Percentiles rank a stretch among this genome's conserved stretches.
Conservation (phyloP, 2,329 filamentous ascomycete species). For the Cladosporium colombiae region DNA sequence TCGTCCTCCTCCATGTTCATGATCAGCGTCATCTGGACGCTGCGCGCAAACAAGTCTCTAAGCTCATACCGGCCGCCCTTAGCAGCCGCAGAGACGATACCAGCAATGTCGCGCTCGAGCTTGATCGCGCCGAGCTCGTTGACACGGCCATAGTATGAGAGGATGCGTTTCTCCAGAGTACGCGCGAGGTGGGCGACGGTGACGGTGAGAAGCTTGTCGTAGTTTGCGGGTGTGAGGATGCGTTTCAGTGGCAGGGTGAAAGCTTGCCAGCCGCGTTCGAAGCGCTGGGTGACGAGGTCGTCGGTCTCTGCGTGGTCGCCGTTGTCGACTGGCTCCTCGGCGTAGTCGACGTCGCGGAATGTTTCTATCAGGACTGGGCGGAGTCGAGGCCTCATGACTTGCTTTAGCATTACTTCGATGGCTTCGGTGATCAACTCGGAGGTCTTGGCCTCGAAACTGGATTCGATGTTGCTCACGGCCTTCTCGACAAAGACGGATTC, state of each 20-base stretch:
- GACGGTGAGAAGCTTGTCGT: slow-evolving; percentile 71
- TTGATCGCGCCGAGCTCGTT: slow-evolving; percentile 80
- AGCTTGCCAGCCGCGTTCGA: slow-evolving; percentile 81
- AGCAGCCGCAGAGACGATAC: slow-evolving; percentile 68
- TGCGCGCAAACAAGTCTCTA: slow-evolving; percentile 73
- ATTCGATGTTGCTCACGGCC: slow-evolving; percentile 67
- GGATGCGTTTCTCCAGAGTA: slow-evolving; percentile 83
- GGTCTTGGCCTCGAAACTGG: slow-evolving; percentile 74
- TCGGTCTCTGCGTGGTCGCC: slow-evolving; percentile 44
- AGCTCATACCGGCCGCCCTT: slow-evolving; percentile 73
- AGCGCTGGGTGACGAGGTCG: slow-evolving; percentile 75
- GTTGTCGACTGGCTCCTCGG: slow-evolving; percentile 61
- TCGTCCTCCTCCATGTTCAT: slow-evolving; percentile 96
- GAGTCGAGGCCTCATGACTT: slow-evolving; percentile 81
- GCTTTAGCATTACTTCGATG: slow-evolving; percentile 80
- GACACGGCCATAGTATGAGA: slow-evolving; percentile 74
- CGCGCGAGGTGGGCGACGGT: slow-evolving; percentile 74
- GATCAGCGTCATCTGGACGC: slow-evolving; percentile 78
- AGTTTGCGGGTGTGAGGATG: slow-evolving; percentile 76
- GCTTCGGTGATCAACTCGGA: slow-evolving; percentile 81
- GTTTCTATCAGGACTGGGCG: slow-evolving; percentile 82
- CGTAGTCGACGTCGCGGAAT: slow-evolving; percentile 90
- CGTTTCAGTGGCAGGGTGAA: slow-evolving; percentile 83
- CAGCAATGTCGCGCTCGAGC: slow-evolving; percentile 80
- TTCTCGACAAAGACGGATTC: slow-evolving; percentile 71